Evolutionary conservation across 1,139 yeast genomes (phyloP), one percentile per base, ranked within the genome.

Genomic region (Zygosaccharomyces sapae): DNA sequence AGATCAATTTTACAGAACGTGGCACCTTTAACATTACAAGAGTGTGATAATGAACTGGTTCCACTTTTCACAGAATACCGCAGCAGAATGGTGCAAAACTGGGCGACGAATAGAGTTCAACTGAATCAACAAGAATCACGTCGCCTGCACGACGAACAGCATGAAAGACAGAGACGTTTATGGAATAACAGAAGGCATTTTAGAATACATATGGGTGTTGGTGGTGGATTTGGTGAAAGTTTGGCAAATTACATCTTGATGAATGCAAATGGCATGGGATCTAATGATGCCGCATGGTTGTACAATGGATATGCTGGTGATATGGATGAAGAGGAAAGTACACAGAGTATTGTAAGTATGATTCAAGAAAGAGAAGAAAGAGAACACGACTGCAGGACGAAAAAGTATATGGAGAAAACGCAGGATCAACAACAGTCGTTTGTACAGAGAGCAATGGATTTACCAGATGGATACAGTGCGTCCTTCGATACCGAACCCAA

Each of bases 311-410:
- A 35, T 13, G 36, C 40, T 38, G 57, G 45, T 19, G 56, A 48
- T 7, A 52, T 49, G 18, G 61, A 55, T 29, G 68, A 62, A 9
- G 69, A 65, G 25, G 65, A 57, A 13, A 57, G 70, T 6, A 72
- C 75, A 5, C 63, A 57, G 39, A 55, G 60, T 44, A 59, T 69
- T 12, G 58, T 68, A 43, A 55, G 58, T 27, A 56, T 62, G 57
- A 65, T 69, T 40, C 69, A 69, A 51, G 62, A 59, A 29, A 53
- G 68, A 22, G 72, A 68, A 47, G 69, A 56, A 42, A 63, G 45
- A 52, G 75, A 73, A 54, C 65, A 54, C 51, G 71, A 59, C 53
- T 61, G 40, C 29, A 62, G 56, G 43, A 63, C 55, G 39, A 61
- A 48, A 58, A 63, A 52, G 54, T 71, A 61, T 55, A 55, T 49